Base-by-base conservation (phyloP, 2,329 filamentous ascomycete species). In the Penicillium paneum region DNA sequence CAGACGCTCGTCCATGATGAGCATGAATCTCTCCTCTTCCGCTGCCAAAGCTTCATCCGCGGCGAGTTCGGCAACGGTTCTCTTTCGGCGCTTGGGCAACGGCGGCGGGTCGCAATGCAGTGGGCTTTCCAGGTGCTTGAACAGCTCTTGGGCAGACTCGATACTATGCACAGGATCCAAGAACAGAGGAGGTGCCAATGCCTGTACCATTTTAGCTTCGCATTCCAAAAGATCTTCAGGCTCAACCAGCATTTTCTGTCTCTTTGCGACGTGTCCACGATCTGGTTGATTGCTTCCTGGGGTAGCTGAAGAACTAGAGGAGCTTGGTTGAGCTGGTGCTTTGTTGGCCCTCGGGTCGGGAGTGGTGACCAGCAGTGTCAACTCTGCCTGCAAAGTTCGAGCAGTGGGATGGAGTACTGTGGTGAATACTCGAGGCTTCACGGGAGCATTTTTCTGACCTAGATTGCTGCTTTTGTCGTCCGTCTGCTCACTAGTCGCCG, bases 21-120 rank as follows among this genome's bases (percentile, higher is more conserved):
- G 86, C 91, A 99, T 94, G 63, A 91, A 95, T 43, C 91, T 84
- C 73, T 99, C 92, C 60, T 91, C 86, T 55, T 91, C 90, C 21
- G 92, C 93, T 0, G 91, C 91, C 56, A 91, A 81, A 1, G 94
- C 93, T 74, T 99, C 92, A 67, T 99, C 94, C 8, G 93, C 93
- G 8, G 91, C 94, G 78, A 97, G 85, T 70, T 99, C 93, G 8
- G 94, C 94, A 17, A 95, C 87, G 0, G 94, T 99, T 58, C 93
- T 86, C 79, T 99, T 97, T 54, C 94, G 82, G 8, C 87, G 87
- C 79, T 96, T 97, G 3, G 91, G 91, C 56, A 88, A 83, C 0
- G 94, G 93, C 10, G 91, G 87, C 40, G 84, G 79, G 46, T 88
- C 83, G 29, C 84, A 83, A 71, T 97, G 90, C 52, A 91, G 84